Conservation (phyloP, 345 rosid species). For the Salix dunnii region DNA sequence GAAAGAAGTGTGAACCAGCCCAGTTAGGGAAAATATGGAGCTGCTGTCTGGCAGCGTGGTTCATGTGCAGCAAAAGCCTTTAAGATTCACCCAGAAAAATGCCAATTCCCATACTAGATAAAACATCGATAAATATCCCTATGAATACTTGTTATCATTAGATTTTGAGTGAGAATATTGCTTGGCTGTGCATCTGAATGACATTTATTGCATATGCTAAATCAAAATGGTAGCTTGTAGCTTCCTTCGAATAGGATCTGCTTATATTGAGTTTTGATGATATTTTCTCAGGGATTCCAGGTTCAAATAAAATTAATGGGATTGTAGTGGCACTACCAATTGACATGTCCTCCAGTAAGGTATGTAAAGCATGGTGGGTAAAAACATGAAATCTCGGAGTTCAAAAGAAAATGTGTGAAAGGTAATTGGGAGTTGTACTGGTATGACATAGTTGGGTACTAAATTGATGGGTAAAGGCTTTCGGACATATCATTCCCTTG, state of each 20-base stretch:
- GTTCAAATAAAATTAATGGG: neutral
- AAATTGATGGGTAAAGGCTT: neutral
- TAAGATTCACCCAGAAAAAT: neutral
- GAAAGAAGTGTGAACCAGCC: neutral
- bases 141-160: neutral
- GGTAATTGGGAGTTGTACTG: neutral
- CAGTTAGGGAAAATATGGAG: neutral
- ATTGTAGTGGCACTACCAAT: conserved; percentile 1
- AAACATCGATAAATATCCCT: neutral
- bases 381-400: neutral
- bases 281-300: conserved; percentile 8
- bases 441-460: neutral
- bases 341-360: neutral
- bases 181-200: neutral
- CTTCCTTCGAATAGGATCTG: neutral
- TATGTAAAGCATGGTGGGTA: neutral
- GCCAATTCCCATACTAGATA: neutral
- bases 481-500: neutral
- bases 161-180: neutral
- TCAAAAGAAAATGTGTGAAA: neutral
- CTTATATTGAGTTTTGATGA: conserved; percentile 2
- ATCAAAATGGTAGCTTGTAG: neutral
- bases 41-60: neutral
- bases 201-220: neutral
- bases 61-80: neutral